Evolutionary conservation across 106 monocot species (phyloP), one percentile per base, ranked within the genome.

Genomic region (Ottelia alismoides): DNA sequence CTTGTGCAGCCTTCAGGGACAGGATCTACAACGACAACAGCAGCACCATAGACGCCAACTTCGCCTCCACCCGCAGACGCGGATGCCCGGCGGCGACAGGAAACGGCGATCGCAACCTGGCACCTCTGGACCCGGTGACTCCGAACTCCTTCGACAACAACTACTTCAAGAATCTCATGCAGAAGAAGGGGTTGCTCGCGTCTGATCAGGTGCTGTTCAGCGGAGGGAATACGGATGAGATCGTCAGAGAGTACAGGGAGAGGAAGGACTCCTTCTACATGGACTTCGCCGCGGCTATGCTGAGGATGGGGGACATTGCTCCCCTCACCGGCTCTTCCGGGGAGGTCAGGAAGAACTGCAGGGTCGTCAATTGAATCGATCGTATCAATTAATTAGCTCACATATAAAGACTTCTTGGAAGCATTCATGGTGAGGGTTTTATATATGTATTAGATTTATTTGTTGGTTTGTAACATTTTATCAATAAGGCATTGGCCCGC

Each of bases 221-320:
- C 17, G 58, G 32, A 23, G 65, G 62, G 25, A 60, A 52, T 0
- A 31, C 28, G 5, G 88, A 76, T 21, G 22, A 24, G 14, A 58
- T 79, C 17, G 88, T 88, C 25, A 57, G 50, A 45, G 56, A 51
- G 20, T 88, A 88, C 45, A 63, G 61, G 24, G 62, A 63, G 25
- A 63, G 71, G 26, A 49, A 31, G 17, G 73, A 45, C 0, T 68
- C 56, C 5, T 88, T 88, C 50, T 68, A 58, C 76, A 53, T 25
- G 20, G 83, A 88, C 56, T 88, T 88, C 28, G 76, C 67, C 3
- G 65, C 19, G 2, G 46, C 83, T 0, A 88, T 88, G 83, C 11
- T 83, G 11, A 88, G 54, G 67, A 72, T 87, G 82, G 87, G 87
- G 25, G 70, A 27, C 61, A 55, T 87, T 20, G 52, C 56, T 7